A percentile compares a stretch with the other conserved stretches of the same genome.
phyloP scores from a whole-genome alignment of 495 filamentous ascomycete species.

The Hypomontagnella submonticulosa region DNA sequence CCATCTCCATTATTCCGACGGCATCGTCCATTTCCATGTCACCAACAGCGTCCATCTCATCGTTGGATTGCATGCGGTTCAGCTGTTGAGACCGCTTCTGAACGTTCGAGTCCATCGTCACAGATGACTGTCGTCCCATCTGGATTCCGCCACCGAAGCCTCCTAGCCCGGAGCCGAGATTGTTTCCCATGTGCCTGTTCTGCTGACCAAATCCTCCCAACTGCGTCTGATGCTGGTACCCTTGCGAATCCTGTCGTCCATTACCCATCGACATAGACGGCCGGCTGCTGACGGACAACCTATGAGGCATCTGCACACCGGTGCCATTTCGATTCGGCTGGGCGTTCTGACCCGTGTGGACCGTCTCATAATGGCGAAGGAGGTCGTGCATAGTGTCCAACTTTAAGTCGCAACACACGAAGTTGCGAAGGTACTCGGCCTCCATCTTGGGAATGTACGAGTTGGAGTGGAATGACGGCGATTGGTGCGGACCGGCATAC shows the following conservation, averaged over 20 bases:
- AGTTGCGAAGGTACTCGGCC: conserved; percentile 96
- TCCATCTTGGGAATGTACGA: conserved; percentile 98
- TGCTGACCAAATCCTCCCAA: conserved; percentile 44
- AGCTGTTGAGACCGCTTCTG: conserved; percentile 45
- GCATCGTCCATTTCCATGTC: conserved; percentile 98
- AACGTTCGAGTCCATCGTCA: conserved; percentile 42
- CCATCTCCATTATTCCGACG: conserved; percentile 69
- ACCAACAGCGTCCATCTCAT: conserved; percentile 87
- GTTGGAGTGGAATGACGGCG: conserved; percentile 95
- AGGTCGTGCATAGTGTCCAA: conserved; percentile 93
- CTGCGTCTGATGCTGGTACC: conserved; percentile 53
- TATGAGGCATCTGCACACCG: conserved; percentile 44
- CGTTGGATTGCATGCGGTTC: conserved; percentile 53
- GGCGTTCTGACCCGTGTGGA: conserved; percentile 69
- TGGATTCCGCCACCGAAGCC: conserved; percentile 55
- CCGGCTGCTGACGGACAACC: conserved; percentile 43
- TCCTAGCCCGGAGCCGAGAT: conserved; percentile 45
- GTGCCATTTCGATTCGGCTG: conserved; percentile 51
- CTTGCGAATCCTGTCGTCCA: conserved; percentile 49
- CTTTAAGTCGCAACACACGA: conserved; percentile 88
- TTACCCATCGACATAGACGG: conserved; percentile 43
- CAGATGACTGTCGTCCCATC: conserved; percentile 58
- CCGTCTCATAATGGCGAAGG: conserved; percentile 94
- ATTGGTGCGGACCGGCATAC: conserved; percentile 78
- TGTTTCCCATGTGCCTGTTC: conserved; percentile 33